Evolutionary conservation across 2,329 filamentous ascomycete species (phyloP).

Genomic region (Camillea tinctor): DNA sequence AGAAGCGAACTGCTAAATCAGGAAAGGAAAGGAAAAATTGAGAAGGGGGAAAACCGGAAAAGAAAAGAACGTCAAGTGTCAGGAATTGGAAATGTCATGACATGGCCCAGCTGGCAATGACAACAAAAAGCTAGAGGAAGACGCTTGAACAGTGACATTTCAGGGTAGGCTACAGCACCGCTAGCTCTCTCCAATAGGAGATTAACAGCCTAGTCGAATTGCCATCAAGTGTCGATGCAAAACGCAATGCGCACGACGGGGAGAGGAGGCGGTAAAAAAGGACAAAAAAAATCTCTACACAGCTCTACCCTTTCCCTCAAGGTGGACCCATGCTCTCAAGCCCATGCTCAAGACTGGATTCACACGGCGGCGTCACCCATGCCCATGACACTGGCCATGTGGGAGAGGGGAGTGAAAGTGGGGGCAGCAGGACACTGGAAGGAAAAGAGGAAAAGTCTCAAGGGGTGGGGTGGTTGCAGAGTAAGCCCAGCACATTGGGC

Average conservation of each 20-base stretch:
- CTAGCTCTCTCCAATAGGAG: not conserved
- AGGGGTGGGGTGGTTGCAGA: slow-evolving; percentile 26
- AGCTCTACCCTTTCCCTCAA: slow-evolving; percentile 26
- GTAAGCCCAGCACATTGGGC: slow-evolving; percentile 29
- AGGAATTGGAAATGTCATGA: slow-evolving; percentile 4
- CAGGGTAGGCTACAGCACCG: slow-evolving; percentile 3
- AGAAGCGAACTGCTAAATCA: not conserved
- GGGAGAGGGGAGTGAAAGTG: slow-evolving; percentile 26
- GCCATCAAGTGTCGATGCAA: slow-evolving; percentile 6
- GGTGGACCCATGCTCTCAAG: slow-evolving; percentile 17
- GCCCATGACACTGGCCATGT: slow-evolving; percentile 34
- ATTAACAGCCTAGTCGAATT: slow-evolving; percentile 1
- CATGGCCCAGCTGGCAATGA: slow-evolving; percentile 1
- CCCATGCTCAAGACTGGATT: too few relatives aligned
- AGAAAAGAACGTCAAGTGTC: not conserved
- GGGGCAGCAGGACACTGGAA: slow-evolving; percentile 25
- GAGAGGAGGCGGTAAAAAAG: slow-evolving; percentile 21
- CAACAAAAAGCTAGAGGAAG: slow-evolving; percentile 7
- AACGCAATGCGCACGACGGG: slow-evolving; percentile 16
- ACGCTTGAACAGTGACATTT: slow-evolving; percentile 16
- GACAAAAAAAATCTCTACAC: slow-evolving; percentile 26
- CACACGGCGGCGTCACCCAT: slow-evolving; percentile 15
- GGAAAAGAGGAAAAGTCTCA: slow-evolving; percentile 26
- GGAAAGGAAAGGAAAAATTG: slow-evolving; percentile 8
- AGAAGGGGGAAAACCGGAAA: not conserved